Evolutionary conservation across 192 early-diverging fungal species (phyloP), one percentile per base, ranked within the genome.

Genomic region (Physocladia obscura): DNA sequence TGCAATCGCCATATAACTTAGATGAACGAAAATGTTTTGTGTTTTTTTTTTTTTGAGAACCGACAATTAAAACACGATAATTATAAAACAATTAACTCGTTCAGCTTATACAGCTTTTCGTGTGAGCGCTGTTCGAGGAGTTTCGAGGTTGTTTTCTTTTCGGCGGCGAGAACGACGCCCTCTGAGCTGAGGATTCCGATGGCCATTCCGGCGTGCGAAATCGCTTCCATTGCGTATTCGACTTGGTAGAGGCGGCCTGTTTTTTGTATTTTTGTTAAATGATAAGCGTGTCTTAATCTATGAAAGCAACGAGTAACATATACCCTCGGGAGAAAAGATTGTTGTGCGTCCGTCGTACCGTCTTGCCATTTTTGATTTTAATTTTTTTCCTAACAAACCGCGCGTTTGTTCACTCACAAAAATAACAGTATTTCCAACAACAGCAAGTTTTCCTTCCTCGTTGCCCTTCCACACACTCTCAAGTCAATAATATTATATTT

Each of bases 151-250:
- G 92, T 90, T 82, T 95, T 95, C 71, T 96, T 96, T 79, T 97
- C 95, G 27, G 97, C 97, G 24, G 94, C 96, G 73, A 99, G 86
- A 2, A 99, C 92, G 49, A 98, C 86, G 49, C 97, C 97, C 61
- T 99, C 95, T 47, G 85, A 88, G 49, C 91, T 83, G 57, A 94
- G 85, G 65, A 99, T 89, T 47, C 97, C 97, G 29, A 99, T 87
- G 17, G 92, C 90, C 59, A 92, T 97, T 49, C 95, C 94, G 30
- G 96, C 97, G 67, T 94, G 94, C 4, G 93, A 94, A 76, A 99
- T 98, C 37, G 97, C 96, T 78, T 99, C 95, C 95, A 99, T 98
- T 26, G 97, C 97, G 79, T 99, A 98, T 82, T 99, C 97, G 62
- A 99, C 97, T 83, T 99, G 97, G 81, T 97, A 95, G 50, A 99